Evolutionary conservation across 495 filamentous ascomycete genomes (phyloP).

Genomic region (Trypethelium eluteriae): DNA sequence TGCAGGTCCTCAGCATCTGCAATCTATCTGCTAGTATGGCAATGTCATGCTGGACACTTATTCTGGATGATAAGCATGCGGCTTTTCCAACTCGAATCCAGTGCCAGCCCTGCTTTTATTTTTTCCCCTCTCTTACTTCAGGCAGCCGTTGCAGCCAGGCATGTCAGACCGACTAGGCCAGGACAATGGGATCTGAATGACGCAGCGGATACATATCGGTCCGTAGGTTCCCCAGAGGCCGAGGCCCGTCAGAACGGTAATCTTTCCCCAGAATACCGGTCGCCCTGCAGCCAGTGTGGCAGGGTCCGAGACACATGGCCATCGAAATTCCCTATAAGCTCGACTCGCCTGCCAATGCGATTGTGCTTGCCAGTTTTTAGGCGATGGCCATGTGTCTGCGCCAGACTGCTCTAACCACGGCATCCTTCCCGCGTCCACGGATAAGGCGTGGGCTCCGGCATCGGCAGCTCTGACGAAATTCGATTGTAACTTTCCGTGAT

Average conservation of each 20-base stretch:
- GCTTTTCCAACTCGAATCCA: background rate
- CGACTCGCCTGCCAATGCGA: no score
- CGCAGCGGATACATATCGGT: background rate
- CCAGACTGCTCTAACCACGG: no score
- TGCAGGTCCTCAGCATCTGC: background rate
- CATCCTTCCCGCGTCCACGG: no score
- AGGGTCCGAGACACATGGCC: background rate
- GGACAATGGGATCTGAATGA: background rate
- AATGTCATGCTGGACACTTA: background rate
- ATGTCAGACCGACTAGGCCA: background rate
- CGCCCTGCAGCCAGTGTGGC: background rate
- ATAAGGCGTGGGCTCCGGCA: no score
- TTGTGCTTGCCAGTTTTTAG: no score
- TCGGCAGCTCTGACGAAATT: no score
- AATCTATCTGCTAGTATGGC: background rate
- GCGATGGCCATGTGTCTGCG: no score
- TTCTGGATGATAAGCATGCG: background rate
- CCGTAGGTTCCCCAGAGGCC: background rate
- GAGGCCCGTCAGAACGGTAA: background rate
- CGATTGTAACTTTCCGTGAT: no score
- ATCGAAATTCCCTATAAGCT: background rate
- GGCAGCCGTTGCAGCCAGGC: background rate
- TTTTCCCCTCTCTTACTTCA: no score
- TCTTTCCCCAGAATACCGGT: background rate
- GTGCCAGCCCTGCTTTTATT: no score